phyloP scores from a whole-genome alignment of 225 moss, liverwort and hornwort species.

The Sphagnum contortum region DNA sequence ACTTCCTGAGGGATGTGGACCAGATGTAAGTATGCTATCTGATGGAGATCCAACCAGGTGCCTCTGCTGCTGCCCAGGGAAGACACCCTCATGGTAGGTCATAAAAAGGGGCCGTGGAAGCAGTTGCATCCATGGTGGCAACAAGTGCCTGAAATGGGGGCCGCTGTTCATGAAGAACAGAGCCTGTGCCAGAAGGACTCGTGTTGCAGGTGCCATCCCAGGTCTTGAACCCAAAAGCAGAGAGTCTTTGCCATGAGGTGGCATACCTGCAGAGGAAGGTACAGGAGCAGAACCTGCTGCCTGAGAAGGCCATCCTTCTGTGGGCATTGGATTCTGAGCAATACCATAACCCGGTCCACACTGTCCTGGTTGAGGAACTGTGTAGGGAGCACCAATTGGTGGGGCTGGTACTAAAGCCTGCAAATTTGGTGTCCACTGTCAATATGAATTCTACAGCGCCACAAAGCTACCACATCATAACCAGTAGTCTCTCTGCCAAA shows the following conservation, averaged over 20 bases:
- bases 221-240: slow-evolving; percentile 10
- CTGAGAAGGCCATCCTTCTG: slow-evolving; percentile 58
- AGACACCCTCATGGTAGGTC: slow-evolving; percentile 24
- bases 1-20: slow-evolving; percentile 20
- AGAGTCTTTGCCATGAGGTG: slow-evolving; percentile 16
- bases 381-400: slow-evolving; percentile 34
- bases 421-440: not conserved
- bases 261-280: slow-evolving; percentile 19
- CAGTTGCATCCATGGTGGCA: slow-evolving; percentile 35
- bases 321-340: slow-evolving; percentile 33
- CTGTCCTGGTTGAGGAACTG: slow-evolving; percentile 35
- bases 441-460: too few species aligned
- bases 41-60: slow-evolving; percentile 23
- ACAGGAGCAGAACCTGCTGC: slow-evolving; percentile 37
- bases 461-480: too few species aligned
- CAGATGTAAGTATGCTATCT: slow-evolving; percentile 34
- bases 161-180: slow-evolving; percentile 12
- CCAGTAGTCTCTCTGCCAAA: not conserved
- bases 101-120: slow-evolving; percentile 34
- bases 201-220: slow-evolving; percentile 16
- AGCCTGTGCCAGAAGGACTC: slow-evolving; percentile 17
- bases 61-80: slow-evolving; percentile 28
- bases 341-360: slow-evolving; percentile 41
- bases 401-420: slow-evolving; percentile 42
- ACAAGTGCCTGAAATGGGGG: slow-evolving; percentile 31